Conservation (phyloP, 768 basidiomycete genomes). For the Xerocomellus dryophilus region DNA sequence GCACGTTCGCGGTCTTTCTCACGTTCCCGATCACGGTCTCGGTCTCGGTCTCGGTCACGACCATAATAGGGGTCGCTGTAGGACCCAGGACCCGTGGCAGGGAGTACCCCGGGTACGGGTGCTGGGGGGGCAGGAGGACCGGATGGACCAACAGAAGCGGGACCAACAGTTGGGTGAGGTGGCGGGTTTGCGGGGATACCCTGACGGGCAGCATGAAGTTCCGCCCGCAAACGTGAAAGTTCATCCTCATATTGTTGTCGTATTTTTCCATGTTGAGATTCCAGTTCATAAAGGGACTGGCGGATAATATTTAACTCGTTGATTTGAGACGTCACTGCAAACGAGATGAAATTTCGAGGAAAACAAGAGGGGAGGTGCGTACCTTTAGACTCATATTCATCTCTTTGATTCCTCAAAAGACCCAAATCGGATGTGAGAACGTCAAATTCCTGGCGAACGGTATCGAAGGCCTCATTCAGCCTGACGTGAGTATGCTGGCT, state of each 20-base stretch:
- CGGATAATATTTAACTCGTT: conserved; percentile 89
- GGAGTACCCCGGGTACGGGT: conserved; percentile 30
- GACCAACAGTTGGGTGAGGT: conserved; percentile 35
- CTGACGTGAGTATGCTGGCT: conserved; percentile 43
- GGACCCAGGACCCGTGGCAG: conserved; percentile 30
- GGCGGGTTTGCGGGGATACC: conserved; percentile 35
- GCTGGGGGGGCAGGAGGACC: conserved; percentile 33
- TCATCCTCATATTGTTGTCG: conserved; percentile 88
- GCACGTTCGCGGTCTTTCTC: conserved; percentile 41
- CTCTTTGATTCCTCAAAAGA: conserved; percentile 70
- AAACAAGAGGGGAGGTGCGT: background rate
- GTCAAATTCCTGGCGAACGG: conserved; percentile 84
- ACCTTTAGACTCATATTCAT: conserved; percentile 92
- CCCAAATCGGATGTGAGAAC: conserved; percentile 62
- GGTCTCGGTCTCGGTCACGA: conserved; percentile 33
- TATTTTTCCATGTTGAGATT: conserved; percentile 82
- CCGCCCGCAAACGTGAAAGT: conserved; percentile 63
- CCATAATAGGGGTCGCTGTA: conserved; percentile 39
- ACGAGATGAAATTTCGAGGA: conserved; percentile 8
- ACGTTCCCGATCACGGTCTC: conserved; percentile 40
- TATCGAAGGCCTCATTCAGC: conserved; percentile 76
- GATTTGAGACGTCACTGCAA: conserved; percentile 72
- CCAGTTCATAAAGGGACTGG: conserved; percentile 88
- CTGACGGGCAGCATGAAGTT: conserved; percentile 55
- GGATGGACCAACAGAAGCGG: conserved; percentile 34